These are phyloP conservation scores for Cucumis melo DNA, from an alignment of 306 rosid species.

Conservation along the genomic window DNA sequence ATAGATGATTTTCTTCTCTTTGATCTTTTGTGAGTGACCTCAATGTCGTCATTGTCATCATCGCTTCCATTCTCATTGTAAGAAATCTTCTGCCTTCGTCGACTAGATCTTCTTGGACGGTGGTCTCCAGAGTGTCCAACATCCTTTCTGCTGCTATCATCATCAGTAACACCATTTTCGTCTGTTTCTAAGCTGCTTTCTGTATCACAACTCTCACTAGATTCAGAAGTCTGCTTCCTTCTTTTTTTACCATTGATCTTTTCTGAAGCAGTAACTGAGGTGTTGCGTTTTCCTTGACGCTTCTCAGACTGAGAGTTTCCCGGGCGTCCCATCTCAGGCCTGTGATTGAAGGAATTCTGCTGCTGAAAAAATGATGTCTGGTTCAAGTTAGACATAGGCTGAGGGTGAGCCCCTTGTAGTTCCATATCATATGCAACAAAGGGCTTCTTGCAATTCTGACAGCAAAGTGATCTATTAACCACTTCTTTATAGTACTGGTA, in stretches of 20 bases:
- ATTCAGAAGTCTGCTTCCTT: conserved; percentile 35
- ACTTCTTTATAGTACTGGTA: conserved; percentile 44
- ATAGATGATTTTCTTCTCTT: conserved; percentile 29
- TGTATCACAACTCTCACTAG: conserved; percentile 48
- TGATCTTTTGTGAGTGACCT: conserved; percentile 18
- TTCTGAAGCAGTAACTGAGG: conserved; percentile 15
- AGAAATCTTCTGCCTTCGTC: conserved; percentile 57
- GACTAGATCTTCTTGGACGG: conserved; percentile 55
- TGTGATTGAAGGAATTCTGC: conserved; percentile 25
- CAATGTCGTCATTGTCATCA: conserved; percentile 14
- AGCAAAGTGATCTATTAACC: conserved; percentile 47
- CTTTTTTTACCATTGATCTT: conserved; percentile 37
- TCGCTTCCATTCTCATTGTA: conserved; percentile 64
- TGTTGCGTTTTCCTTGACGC: conserved; percentile 11
- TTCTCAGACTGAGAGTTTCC: conserved; percentile 20
- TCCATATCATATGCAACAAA: conserved; percentile 50
- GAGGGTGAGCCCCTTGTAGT: conserved; percentile 15
- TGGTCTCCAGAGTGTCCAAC: conserved; percentile 20
- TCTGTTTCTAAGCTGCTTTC: conserved; percentile 42
- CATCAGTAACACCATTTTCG: conserved; percentile 23
- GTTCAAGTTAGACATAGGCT: conserved; percentile 24
- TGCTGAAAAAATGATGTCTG: conserved; percentile 31
- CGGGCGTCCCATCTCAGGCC: conserved; percentile 25
- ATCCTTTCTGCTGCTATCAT: conserved; percentile 21
- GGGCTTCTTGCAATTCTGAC: conserved; percentile 47